phyloP scores from a whole-genome alignment of 2,329 filamentous ascomycete species.

The Diaporthe nobilis region DNA sequence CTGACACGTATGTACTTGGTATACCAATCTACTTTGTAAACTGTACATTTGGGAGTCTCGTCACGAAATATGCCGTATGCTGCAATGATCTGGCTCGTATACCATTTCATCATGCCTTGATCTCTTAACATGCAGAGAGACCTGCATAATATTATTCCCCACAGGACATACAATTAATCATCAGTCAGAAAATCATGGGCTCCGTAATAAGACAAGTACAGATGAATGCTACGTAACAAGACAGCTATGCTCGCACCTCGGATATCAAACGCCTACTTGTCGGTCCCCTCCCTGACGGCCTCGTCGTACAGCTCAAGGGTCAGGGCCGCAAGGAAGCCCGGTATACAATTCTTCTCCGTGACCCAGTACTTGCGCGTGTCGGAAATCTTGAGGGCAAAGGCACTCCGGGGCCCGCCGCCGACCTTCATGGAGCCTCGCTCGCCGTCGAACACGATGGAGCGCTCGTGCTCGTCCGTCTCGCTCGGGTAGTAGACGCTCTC shows the following conservation, averaged over 20 bases:
- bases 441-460: constrained; percentile 87
- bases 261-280: neutral
- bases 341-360: constrained; percentile 91
- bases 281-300: constrained; percentile 43
- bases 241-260: neutral
- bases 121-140: neutral
- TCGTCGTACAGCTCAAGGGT: constrained; percentile 95
- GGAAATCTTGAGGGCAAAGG: constrained; percentile 87
- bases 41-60: neutral
- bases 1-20: constrained; percentile 29
- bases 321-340: constrained; percentile 90
- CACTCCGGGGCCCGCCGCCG: constrained; percentile 86
- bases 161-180: neutral
- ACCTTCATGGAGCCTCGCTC: constrained; percentile 99
- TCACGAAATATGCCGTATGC: neutral
- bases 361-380: constrained; percentile 97
- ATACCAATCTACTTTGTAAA: constrained; percentile 30
- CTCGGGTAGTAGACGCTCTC: constrained; percentile 87
- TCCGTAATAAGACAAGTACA: neutral
- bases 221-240: neutral
- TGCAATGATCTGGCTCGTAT: neutral
- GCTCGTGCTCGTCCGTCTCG: constrained; percentile 77
- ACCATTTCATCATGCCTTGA: neutral
- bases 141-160: neutral
- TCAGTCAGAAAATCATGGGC: neutral